Evolutionary conservation across 2,329 filamentous ascomycete genomes (phyloP).

Genomic region (Cladobotryum mycophilum): DNA sequence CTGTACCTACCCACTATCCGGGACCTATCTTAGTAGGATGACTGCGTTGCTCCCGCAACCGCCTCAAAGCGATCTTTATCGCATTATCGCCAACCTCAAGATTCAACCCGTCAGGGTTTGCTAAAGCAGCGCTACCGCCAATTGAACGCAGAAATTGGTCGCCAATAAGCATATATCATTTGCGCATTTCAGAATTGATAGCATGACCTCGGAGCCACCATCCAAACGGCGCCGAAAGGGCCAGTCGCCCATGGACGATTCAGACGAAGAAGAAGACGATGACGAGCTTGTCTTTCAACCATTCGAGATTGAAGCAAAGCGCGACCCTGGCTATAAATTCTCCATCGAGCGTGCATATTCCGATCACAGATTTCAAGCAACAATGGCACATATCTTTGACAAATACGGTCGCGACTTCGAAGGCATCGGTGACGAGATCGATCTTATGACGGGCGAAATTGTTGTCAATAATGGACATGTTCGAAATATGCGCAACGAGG

Average conservation of each 20-base stretch:
- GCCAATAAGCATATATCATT: neutral
- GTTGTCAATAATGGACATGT: conserved; percentile 91
- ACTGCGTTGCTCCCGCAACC: conserved; percentile 11
- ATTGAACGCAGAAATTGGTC: neutral
- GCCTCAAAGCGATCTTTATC: conserved; percentile 1
- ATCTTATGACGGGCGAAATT: conserved; percentile 72
- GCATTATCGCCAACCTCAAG: conserved; percentile 1
- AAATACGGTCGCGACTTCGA: conserved; percentile 83
- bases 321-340: conserved; percentile 51
- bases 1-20: neutral
- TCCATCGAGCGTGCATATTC: conserved; percentile 59
- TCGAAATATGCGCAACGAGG: conserved; percentile 52
- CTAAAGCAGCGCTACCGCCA: neutral
- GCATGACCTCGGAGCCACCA: conserved; percentile 47
- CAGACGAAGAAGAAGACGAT: conserved; percentile 34
- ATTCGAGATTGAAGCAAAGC: conserved; percentile 40
- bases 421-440: conserved; percentile 81
- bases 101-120: neutral
- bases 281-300: conserved; percentile 44
- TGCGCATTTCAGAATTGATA: neutral
- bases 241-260: conserved; percentile 27
- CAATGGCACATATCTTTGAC: conserved; percentile 80
- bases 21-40: no score
- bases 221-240: conserved; percentile 56
- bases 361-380: conserved; percentile 68